A percentile compares a stretch with the other conserved stretches of the same genome.
Evolutionary conservation across 441 rosid genomes (phyloP).

Genomic region (Arabidopsis lyrata): DNA sequence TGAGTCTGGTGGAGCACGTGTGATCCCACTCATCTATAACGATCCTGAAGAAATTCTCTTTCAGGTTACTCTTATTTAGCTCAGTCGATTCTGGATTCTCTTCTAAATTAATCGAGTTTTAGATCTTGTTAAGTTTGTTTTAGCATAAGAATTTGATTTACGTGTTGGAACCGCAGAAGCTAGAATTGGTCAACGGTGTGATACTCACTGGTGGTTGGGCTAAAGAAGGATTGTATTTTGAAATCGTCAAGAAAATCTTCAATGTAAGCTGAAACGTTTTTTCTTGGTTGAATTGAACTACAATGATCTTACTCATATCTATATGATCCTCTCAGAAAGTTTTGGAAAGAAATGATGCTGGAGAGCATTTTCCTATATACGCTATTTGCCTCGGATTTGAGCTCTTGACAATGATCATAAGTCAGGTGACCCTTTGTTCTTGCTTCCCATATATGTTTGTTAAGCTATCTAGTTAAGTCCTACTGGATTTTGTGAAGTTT

Average conservation of each 20-base stretch:
- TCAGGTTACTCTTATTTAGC: conserved; percentile 52
- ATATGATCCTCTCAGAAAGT: conserved; percentile 58
- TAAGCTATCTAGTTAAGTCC: not conserved
- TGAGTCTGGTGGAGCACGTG: conserved; percentile 91
- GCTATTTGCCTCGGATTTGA: conserved; percentile 92
- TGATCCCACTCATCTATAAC: conserved; percentile 84
- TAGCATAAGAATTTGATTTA: not conserved
- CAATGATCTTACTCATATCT: not conserved
- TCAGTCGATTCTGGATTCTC: not conserved
- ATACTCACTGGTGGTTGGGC: conserved; percentile 96
- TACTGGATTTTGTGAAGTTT: not conserved
- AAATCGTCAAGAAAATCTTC: conserved; percentile 59
- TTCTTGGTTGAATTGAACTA: not conserved
- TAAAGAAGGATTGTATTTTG: conserved; percentile 68
- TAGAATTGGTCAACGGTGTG: conserved; percentile 81
- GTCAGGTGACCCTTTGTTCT: conserved; percentile 54
- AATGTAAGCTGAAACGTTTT: conserved; percentile 50
- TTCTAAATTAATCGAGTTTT: conserved; percentile 3
- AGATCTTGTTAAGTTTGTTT: not conserved
- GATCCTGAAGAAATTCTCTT: conserved; percentile 70
- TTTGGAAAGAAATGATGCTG: conserved; percentile 80
- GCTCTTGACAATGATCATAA: conserved; percentile 80
- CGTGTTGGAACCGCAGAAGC: conserved; percentile 60
- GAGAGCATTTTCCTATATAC: conserved; percentile 80
- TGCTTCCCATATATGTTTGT: not conserved